These are phyloP conservation scores for Trifolium subterraneum DNA, from an alignment of 306 rosid genomes.

Conservation along the genomic window DNA sequence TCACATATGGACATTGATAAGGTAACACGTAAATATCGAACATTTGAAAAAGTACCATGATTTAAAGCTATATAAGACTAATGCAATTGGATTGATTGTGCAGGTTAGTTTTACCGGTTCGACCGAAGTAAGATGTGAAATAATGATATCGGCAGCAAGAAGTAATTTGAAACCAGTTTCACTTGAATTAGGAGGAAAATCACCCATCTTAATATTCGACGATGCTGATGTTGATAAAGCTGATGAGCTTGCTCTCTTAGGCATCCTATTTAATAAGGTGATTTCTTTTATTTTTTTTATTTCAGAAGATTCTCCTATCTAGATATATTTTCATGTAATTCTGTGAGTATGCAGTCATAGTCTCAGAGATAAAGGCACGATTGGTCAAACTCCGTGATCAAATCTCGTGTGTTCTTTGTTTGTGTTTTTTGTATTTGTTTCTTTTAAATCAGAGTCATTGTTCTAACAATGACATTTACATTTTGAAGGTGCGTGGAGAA, in stretches of 20 bases:
- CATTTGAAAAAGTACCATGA: background rate
- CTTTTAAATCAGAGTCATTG: background rate
- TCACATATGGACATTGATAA: slow-evolving; percentile 86
- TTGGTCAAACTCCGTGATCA: background rate
- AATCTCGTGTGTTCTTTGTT: background rate
- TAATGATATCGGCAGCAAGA: slow-evolving; percentile 82
- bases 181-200: slow-evolving; percentile 92
- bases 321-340: background rate
- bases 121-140: slow-evolving; percentile 69
- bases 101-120: slow-evolving; percentile 91
- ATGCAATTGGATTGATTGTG: background rate
- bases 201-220: slow-evolving; percentile 77
- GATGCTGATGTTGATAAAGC: slow-evolving; percentile 82
- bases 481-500: no score
- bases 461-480: background rate
- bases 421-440: background rate
- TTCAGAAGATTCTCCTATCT: background rate
- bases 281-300: background rate
- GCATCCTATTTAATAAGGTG: slow-evolving; percentile 72
- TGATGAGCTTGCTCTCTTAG: slow-evolving; percentile 68
- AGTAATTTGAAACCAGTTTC: slow-evolving; percentile 82
- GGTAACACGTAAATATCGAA: slow-evolving; percentile 45
- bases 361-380: no score
- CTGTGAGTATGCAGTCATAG: no score
- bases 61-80: background rate